These are phyloP conservation scores for Trichoderma asperellum DNA, from an alignment of 2,329 filamentous ascomycete genomes.

Conservation along the genomic window DNA sequence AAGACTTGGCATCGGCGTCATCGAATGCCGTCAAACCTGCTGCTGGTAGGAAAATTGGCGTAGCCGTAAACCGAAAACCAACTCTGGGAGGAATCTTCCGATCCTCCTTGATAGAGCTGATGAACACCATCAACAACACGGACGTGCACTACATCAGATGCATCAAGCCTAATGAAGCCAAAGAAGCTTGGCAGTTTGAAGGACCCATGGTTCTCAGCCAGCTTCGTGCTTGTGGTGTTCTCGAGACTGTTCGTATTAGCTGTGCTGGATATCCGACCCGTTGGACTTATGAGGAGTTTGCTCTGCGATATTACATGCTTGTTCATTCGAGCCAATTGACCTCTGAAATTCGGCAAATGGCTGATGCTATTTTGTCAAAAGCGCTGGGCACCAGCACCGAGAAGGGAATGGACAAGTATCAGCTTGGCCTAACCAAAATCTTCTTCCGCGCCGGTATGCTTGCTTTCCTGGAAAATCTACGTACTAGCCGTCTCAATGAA, in stretches of 20 bases:
- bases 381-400: constrained; percentile 79
- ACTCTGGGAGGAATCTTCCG: constrained; percentile 99
- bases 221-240: constrained; percentile 94
- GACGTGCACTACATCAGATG: constrained; percentile 99
- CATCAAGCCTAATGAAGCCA: constrained; percentile 98
- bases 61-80: constrained; percentile 92
- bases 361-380: constrained; percentile 85
- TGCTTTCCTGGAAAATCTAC: constrained; percentile 92
- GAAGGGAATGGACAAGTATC: constrained; percentile 87
- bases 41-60: constrained; percentile 82
- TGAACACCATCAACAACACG: constrained; percentile 96
- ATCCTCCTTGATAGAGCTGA: constrained; percentile 95
- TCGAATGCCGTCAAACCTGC: constrained; percentile 78
- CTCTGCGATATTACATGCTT: constrained; percentile 96
- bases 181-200: constrained; percentile 96
- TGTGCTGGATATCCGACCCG: constrained; percentile 95
- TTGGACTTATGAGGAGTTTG: constrained; percentile 99
- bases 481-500: constrained; percentile 86
- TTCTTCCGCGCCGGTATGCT: constrained; percentile 99
- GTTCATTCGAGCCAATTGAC: constrained; percentile 90
- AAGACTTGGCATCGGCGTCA: constrained; percentile 70
- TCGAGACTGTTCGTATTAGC: constrained; percentile 97
- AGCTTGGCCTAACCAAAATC: constrained; percentile 96
- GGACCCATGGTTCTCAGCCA: constrained; percentile 98
- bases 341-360: constrained; percentile 90